Evolutionary conservation across 352 stramenopile genomes (phyloP).

Genomic region (Pythium oligandrum): DNA sequence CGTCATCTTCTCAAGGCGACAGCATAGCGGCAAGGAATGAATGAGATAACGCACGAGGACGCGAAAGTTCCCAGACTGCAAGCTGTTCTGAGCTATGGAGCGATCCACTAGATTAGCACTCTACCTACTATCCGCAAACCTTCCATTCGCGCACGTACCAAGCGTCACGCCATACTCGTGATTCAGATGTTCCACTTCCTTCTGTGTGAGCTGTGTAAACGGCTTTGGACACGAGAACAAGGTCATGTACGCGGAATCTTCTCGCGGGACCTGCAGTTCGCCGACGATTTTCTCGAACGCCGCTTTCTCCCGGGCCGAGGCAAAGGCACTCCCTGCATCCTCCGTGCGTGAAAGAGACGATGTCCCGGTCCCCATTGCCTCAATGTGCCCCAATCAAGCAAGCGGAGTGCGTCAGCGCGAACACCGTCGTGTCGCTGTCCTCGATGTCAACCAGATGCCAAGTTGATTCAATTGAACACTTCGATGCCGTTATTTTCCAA

Average conservation of each 20-base stretch:
- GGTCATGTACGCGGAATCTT: slow-evolving; percentile 48
- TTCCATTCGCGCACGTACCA: slow-evolving; percentile 21
- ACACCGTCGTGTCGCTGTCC: too few relatives aligned
- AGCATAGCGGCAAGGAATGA: slow-evolving; percentile 49
- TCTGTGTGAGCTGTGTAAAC: slow-evolving; percentile 50
- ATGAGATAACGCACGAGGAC: slow-evolving; percentile 62
- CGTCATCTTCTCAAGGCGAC: slow-evolving; percentile 49
- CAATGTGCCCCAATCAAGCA: background rate
- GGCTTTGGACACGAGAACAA: slow-evolving; percentile 34
- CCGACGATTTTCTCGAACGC: slow-evolving; percentile 78
- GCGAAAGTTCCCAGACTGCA: slow-evolving; percentile 70
- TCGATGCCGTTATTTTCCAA: too few relatives aligned
- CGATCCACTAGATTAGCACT: background rate
- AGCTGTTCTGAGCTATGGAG: slow-evolving; percentile 50
- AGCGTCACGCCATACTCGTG: slow-evolving; percentile 57
- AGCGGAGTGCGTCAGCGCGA: too few relatives aligned
- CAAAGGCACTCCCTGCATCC: slow-evolving; percentile 27
- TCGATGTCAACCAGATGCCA: too few relatives aligned
- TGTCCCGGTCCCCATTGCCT: slow-evolving; percentile 35
- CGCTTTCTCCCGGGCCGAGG: slow-evolving; percentile 39
- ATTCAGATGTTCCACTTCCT: slow-evolving; percentile 54
- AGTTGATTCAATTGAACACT: too few relatives aligned
- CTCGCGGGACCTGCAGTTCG: slow-evolving; percentile 32
- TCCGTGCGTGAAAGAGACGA: slow-evolving; percentile 27
- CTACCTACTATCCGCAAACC: too few relatives aligned